phyloP scores from a whole-genome alignment of 1,139 yeast species.

The Saccharomyces hybrid region DNA sequence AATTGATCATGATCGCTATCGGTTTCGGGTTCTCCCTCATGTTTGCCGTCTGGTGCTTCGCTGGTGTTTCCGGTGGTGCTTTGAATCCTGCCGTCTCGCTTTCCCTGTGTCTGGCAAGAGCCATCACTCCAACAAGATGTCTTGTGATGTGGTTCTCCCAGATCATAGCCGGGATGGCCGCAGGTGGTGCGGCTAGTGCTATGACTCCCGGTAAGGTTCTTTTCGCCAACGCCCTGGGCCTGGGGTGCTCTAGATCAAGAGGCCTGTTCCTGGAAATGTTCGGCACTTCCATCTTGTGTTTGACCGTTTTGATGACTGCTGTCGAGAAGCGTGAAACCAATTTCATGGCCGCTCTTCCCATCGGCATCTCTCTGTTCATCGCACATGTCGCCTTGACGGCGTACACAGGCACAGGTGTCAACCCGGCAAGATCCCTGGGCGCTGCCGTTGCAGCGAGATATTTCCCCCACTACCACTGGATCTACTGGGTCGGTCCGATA shows the following conservation, averaged over 20 bases:
- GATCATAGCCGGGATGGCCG: slow-evolving; percentile 81
- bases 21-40: slow-evolving; percentile 86
- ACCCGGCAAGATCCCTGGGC: slow-evolving; percentile 87
- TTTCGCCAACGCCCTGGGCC: slow-evolving; percentile 67
- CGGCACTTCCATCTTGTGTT: slow-evolving; percentile 65
- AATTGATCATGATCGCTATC: slow-evolving; percentile 68
- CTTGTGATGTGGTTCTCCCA: slow-evolving; percentile 58
- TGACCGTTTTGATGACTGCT: slow-evolving; percentile 74
- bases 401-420: slow-evolving; percentile 87
- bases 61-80: slow-evolving; percentile 82
- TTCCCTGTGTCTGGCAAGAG: slow-evolving; percentile 60
- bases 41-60: slow-evolving; percentile 66
- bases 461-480: slow-evolving; percentile 85
- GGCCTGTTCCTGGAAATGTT: slow-evolving; percentile 80
- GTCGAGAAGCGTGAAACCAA: slow-evolving; percentile 77
- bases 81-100: slow-evolving; percentile 85
- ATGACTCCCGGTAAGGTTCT: slow-evolving; percentile 77
- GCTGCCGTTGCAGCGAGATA: slow-evolving; percentile 64
- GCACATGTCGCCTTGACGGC: slow-evolving; percentile 77
- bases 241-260: slow-evolving; percentile 63
- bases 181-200: slow-evolving; percentile 84
- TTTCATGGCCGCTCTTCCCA: slow-evolving; percentile 72
- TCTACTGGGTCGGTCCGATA: slow-evolving; percentile 84
- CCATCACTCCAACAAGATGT: slow-evolving; percentile 68
- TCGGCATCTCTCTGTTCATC: slow-evolving; percentile 74